phyloP scores from a whole-genome alignment of 1,139 yeast species.

The Geotrichum macrosporum region DNA sequence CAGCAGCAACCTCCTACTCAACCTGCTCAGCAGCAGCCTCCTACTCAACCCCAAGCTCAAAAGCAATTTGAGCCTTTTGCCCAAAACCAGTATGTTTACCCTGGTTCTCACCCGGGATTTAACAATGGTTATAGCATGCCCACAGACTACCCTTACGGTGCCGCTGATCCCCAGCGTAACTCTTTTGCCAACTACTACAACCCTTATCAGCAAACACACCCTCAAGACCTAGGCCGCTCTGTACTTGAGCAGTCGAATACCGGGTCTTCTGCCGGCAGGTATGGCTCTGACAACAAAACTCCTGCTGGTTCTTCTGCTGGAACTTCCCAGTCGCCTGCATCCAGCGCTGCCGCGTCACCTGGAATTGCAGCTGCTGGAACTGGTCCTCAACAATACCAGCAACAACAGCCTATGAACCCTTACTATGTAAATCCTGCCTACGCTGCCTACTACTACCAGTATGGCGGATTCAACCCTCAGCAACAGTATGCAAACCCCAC shows the following conservation, averaged over 20 bases:
- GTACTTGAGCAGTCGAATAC: conserved; percentile 14
- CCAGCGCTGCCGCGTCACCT: conserved; percentile 24
- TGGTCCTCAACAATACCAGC: no score
- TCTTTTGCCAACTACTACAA: conserved; percentile 25
- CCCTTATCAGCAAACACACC: conserved; percentile 24
- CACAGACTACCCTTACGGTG: conserved; percentile 25
- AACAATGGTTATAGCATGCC: conserved; percentile 24
- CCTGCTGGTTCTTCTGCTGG: conserved; percentile 10
- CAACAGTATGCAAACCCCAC: conserved; percentile 27
- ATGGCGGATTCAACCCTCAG: conserved; percentile 32
- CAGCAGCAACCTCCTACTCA: conserved; percentile 20
- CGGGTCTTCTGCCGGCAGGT: conserved; percentile 12
- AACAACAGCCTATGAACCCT: conserved; percentile 28
- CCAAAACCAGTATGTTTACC: conserved; percentile 31
- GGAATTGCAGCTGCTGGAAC: conserved; percentile 26
- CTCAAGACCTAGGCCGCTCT: conserved; percentile 21
- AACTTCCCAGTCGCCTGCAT: conserved; percentile 23
- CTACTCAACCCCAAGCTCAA: conserved; percentile 4
- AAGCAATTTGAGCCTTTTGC: conserved; percentile 27
- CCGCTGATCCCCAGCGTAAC: conserved; percentile 23
- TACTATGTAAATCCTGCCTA: conserved; percentile 34
- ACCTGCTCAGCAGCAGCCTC: conserved; percentile 3
- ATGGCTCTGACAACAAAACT: conserved; percentile 16
- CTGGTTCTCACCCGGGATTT: conserved; percentile 27
- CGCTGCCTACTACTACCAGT: conserved; percentile 34